phyloP scores from a whole-genome alignment of 148 eudicot genomes.

The Mesembryanthemum crystallinum region DNA sequence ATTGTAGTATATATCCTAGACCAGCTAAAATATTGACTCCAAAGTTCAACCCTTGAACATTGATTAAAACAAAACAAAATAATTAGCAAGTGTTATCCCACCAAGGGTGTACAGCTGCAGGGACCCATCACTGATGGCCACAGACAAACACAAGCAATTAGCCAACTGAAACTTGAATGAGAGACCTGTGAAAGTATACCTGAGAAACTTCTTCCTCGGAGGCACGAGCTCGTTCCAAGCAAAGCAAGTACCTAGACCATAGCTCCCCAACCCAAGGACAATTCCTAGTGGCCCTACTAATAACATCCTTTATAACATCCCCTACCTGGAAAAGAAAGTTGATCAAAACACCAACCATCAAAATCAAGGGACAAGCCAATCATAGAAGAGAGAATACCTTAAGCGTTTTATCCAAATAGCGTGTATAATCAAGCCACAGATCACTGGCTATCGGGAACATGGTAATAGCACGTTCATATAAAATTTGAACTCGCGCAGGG shows the following conservation, averaged over 20 bases:
- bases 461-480: constrained; percentile 84
- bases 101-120: background rate
- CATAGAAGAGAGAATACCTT: constrained; percentile 48
- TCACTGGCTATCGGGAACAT: constrained; percentile 75
- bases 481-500: constrained; percentile 80
- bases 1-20: background rate
- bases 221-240: constrained; percentile 74
- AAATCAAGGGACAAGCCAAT: constrained; percentile 12
- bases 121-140: background rate
- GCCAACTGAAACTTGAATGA: constrained; percentile 1
- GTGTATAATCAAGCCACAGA: constrained; percentile 86
- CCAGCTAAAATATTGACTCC: background rate
- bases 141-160: background rate
- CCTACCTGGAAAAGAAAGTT: constrained; percentile 45
- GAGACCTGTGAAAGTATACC: constrained; percentile 39
- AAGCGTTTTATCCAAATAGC: constrained; percentile 76
- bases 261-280: constrained; percentile 93
- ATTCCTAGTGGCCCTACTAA: constrained; percentile 73
- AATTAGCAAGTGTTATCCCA: background rate
- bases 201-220: constrained; percentile 68
- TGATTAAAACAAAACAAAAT: background rate
- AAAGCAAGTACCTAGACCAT: constrained; percentile 81
- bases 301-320: constrained; percentile 45
- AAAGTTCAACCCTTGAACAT: background rate
- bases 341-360: constrained; percentile 10